phyloP scores from a whole-genome alignment of 371 early-diverging fungal species.

The Mucor lusitanicus region DNA sequence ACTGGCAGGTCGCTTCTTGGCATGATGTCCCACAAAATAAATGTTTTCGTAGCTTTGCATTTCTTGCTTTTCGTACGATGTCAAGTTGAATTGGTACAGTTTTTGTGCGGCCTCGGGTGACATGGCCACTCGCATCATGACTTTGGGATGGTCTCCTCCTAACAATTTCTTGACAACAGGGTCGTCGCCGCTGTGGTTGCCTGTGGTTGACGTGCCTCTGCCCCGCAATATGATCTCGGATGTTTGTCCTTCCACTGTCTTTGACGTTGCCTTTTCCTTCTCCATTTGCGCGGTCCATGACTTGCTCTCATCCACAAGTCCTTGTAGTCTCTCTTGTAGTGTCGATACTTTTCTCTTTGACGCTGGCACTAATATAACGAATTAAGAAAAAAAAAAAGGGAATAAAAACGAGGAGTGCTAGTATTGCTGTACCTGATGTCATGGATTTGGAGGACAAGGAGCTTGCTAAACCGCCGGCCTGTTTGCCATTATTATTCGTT shows the following conservation, averaged over 20 bases:
- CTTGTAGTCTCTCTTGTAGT: conserved; percentile 31
- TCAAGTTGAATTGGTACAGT: conserved; percentile 65
- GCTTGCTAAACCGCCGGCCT: conserved; percentile 2
- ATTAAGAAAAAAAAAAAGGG: neutral
- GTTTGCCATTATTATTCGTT: neutral
- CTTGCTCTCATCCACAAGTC: conserved; percentile 27
- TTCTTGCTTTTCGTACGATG: conserved; percentile 81
- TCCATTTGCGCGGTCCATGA: conserved; percentile 18
- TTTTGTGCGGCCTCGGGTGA: conserved; percentile 58
- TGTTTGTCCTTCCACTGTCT: conserved; percentile 9
- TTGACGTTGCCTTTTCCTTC: neutral
- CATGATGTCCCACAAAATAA: conserved; percentile 84
- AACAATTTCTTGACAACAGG: neutral
- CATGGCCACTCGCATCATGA: conserved; percentile 42
- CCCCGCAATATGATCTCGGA: conserved; percentile 26
- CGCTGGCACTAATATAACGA: conserved; percentile 3
- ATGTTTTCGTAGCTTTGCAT: conserved; percentile 78
- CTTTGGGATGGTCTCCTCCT: conserved; percentile 7
- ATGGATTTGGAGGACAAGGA: neutral
- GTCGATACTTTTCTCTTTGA: conserved; percentile 21
- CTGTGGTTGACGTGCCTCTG: conserved; percentile 7
- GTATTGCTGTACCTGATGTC: neutral
- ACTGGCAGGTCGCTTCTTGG: conserved; percentile 55
- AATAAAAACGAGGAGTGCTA: neutral
- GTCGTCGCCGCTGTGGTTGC: neutral